Base-by-base conservation (phyloP, 2,329 filamentous ascomycete genomes). In the Trichophyton schoenleinii region DNA sequence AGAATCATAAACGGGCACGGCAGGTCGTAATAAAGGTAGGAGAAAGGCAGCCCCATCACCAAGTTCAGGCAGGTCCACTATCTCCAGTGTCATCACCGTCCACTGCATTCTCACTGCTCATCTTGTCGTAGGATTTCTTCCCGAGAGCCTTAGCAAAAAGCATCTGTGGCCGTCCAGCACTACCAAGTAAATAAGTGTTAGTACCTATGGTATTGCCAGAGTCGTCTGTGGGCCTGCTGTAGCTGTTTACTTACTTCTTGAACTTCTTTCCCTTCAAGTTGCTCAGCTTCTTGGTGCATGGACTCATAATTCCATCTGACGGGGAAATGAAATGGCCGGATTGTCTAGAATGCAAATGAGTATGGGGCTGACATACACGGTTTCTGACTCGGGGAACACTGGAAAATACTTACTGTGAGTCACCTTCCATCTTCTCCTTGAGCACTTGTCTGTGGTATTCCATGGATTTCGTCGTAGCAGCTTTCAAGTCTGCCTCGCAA, bases 191-290 rank as follows among this genome's bases (percentile, higher is more conserved):
- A 25, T 18, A 38, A n/a, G n/a, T 3, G 28, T 55, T 9, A 55
- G 52, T 28, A 53, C 18, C 15, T 13, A 53, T 34, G 9, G 7
- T 7, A 36, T 46, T 36, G 6, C 36, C 25, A 38, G 9, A 13
- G 5, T 22, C 25, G 15, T 44, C 15, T 13, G 38, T 46, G 15
- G 4, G 11, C 0, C 34, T 9, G 9, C 2, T 38, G 3, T 38
- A 13, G 11, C 34, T 8, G 34, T 11, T 3, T 6, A 67, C 70
- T 58, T 70, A 78, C 76, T 75, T 78, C 67, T 75, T 75, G 61
- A 78, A 78, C 28, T 75, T 72, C 72, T 78, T 78, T 42, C 75
- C 74, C 72, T 80, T 80, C 60, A 79, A 68, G 61, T 78, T 74
- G 59, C 73, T 77, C 68, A 80, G 61, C 60, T 79, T 80, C 71